phyloP scores from a whole-genome alignment of 805 yeast genomes.

The Komagataella populi region DNA sequence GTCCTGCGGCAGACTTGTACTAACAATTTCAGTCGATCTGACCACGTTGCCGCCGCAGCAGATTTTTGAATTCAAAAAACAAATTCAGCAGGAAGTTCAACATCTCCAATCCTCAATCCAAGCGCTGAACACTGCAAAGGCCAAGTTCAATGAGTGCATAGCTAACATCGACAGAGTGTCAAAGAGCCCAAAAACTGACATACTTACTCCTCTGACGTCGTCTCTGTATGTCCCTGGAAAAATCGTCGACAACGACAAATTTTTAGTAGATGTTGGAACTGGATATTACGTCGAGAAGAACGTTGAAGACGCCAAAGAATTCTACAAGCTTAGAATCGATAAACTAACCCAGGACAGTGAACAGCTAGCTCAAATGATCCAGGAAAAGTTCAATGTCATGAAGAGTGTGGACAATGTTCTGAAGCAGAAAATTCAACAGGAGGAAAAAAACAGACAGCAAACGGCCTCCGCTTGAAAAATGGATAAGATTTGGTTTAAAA shows the following conservation, averaged over 20 bases:
- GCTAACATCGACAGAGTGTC: conserved; percentile 46
- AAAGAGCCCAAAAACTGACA: conserved; percentile 25
- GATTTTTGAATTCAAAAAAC: conserved; percentile 67
- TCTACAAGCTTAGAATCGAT: conserved; percentile 59
- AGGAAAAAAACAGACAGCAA: conserved; percentile 16
- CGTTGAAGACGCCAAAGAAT: conserved; percentile 49
- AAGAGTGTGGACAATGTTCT: conserved; percentile 47
- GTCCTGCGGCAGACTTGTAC: neutral
- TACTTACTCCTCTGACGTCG: conserved; percentile 79
- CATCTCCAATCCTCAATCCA: conserved; percentile 75
- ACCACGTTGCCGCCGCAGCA: conserved; percentile 71
- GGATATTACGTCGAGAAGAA: conserved; percentile 86
- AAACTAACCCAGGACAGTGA: conserved; percentile 63
- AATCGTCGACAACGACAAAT: conserved; percentile 48
- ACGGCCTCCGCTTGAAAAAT: conserved; percentile 1
- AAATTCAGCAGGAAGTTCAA: conserved; percentile 73
- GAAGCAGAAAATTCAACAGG: conserved; percentile 36
- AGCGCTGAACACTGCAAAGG: conserved; percentile 72
- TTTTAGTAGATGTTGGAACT: conserved; percentile 89
- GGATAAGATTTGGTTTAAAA: conserved; percentile 2
- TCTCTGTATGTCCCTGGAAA: conserved; percentile 85
- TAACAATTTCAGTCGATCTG: conserved; percentile 34
- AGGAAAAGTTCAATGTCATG: conserved; percentile 55
- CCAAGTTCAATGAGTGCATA: conserved; percentile 71
- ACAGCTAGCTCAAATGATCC: conserved; percentile 62